Conservation (phyloP, 129 eudicot species). For the Scalesia atractyloides region DNA sequence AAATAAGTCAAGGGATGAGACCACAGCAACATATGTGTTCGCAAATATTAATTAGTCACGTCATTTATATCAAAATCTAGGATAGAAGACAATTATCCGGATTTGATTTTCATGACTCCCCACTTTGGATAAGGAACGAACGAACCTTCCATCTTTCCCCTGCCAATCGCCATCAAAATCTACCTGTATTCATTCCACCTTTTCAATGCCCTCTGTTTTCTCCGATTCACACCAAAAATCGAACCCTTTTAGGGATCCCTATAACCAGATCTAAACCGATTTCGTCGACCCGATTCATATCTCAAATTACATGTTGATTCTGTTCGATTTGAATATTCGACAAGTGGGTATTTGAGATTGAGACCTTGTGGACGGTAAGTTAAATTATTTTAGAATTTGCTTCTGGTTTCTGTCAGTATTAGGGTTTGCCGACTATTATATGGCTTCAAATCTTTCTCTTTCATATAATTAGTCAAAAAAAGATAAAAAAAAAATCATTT, state of each 20-base stretch:
- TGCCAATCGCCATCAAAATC: slow-evolving; percentile 26
- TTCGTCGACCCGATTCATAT: neutral
- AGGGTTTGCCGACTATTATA: slow-evolving; percentile 11
- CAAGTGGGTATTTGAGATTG: slow-evolving; percentile 28
- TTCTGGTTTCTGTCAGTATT: slow-evolving; percentile 6
- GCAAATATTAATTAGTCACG: neutral
- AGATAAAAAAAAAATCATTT: neutral
- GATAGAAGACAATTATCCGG: slow-evolving; percentile 16
- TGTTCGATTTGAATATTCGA: slow-evolving; percentile 23
- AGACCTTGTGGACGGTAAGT: slow-evolving; percentile 34
- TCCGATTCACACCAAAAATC: neutral
- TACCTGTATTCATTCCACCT: slow-evolving; percentile 28
- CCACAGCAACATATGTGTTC: neutral
- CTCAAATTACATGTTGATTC: slow-evolving; percentile 1
- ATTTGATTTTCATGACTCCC: neutral
- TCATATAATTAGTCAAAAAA: neutral
- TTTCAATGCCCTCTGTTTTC: slow-evolving; percentile 28
- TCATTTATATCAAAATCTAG: neutral
- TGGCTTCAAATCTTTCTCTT: neutral
- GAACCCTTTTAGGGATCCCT: slow-evolving; percentile 21
- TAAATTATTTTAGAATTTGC: slow-evolving; percentile 12
- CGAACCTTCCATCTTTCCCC: slow-evolving; percentile 15
- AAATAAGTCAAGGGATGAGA: neutral
- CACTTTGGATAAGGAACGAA: slow-evolving; percentile 27
- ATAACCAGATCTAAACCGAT: slow-evolving; percentile 22